Conservation (phyloP, 495 filamentous ascomycete genomes). For the Penicillium waksmanii region DNA sequence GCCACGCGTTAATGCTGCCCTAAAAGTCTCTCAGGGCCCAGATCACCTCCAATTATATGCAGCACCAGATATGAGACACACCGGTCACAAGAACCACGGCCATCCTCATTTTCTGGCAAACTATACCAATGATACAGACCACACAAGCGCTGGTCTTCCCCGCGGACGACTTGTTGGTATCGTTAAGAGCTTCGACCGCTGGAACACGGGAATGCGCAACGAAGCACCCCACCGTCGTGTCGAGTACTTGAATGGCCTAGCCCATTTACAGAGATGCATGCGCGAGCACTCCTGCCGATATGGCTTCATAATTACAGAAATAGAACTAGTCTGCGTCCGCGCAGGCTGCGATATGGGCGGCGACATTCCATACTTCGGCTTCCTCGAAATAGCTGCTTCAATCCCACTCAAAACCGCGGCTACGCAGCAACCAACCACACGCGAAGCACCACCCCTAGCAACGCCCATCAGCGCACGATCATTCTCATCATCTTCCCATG, state of each 20-base stretch:
- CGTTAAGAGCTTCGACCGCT: conserved; percentile 85
- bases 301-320: conserved; percentile 93
- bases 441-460: conserved; percentile 21
- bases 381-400: conserved; percentile 72
- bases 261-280: conserved; percentile 86
- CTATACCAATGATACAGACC: conserved; percentile 71
- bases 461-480: conserved; percentile 32
- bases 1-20: conserved; percentile 76
- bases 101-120: conserved; percentile 68
- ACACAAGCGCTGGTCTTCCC: conserved; percentile 70
- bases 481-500: conserved; percentile 28
- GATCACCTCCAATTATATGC: conserved; percentile 61
- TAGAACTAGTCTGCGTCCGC: conserved; percentile 88
- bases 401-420: conserved; percentile 53
- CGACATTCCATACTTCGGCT: conserved; percentile 78
- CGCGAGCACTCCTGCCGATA: conserved; percentile 90
- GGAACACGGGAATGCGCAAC: conserved; percentile 91
- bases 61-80: conserved; percentile 56
- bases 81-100: conserved; percentile 54
- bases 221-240: conserved; percentile 79
- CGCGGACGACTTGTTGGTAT: conserved; percentile 84
- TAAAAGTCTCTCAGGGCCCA: conserved; percentile 68
- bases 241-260: conserved; percentile 80
- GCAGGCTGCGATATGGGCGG: conserved; percentile 70
- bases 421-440: neutral